Conservation (phyloP, 2,329 filamentous ascomycete genomes). For the Pseudogymnoascus sp. region DNA sequence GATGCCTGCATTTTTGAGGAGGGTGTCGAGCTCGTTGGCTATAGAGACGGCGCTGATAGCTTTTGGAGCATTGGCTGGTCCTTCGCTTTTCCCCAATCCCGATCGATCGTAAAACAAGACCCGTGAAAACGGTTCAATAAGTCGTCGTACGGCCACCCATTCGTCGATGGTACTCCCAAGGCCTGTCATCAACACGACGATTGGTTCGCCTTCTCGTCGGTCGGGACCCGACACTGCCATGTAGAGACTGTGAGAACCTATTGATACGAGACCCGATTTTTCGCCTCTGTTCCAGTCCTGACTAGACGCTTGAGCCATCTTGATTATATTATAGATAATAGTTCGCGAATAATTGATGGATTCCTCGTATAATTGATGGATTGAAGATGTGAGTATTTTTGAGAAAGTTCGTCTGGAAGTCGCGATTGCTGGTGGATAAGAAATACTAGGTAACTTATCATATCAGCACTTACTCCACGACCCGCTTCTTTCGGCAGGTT, state of each 20-base stretch:
- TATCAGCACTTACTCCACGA: neutral
- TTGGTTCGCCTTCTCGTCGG: constrained; percentile 18
- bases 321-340: neutral
- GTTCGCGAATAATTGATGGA: neutral
- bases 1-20: constrained; percentile 13
- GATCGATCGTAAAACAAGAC: constrained; percentile 24
- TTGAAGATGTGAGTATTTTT: neutral
- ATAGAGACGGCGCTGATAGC: constrained; percentile 12
- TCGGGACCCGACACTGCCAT: constrained; percentile 20
- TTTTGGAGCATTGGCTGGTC: neutral
- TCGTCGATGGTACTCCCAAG: constrained; percentile 21
- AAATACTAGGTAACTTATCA: neutral
- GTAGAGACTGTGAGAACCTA: constrained; percentile 21
- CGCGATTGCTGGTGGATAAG: neutral
- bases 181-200: constrained; percentile 24
- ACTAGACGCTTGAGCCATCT: neutral
- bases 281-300: constrained; percentile 15
- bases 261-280: constrained; percentile 18
- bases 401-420: neutral
- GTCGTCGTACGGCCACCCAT: constrained; percentile 22
- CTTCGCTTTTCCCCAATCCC: constrained; percentile 22
- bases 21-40: constrained; percentile 14
- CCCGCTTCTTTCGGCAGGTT: neutral
- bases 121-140: constrained; percentile 19
- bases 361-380: neutral